These are phyloP conservation scores for Chaetothyriales sp. DNA, from an alignment of 2,329 filamentous ascomycete genomes.

Conservation along the genomic window DNA sequence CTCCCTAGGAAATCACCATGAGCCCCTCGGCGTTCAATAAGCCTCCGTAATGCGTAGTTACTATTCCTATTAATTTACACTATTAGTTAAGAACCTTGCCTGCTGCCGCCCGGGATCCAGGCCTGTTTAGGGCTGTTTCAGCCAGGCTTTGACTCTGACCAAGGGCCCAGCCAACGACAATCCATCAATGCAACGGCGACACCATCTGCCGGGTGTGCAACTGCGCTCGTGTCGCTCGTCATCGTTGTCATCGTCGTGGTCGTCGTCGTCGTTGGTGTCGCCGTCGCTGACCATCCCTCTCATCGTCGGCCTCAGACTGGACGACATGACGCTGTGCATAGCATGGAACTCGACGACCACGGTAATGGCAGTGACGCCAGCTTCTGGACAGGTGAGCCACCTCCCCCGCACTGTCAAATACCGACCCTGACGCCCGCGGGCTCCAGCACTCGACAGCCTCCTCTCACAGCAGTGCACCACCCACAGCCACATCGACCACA, in stretches of 20 bases:
- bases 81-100: no score
- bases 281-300: no score
- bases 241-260: neutral
- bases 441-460: slow-evolving; percentile 50
- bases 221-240: neutral
- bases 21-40: no score
- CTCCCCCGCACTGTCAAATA: neutral
- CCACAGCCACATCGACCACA: slow-evolving; percentile 63
- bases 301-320: neutral
- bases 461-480: slow-evolving; percentile 43
- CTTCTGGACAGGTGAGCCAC: slow-evolving; percentile 66
- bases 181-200: no score
- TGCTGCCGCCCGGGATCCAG: no score
- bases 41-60: no score
- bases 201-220: neutral
- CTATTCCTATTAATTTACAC: no score
- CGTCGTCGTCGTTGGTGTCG: no score
- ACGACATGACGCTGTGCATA: slow-evolving; percentile 26
- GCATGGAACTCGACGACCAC: slow-evolving; percentile 54
- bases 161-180: no score
- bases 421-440: slow-evolving; percentile 2
- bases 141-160: no score
- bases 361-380: slow-evolving; percentile 56
- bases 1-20: no score
- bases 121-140: no score